Evolutionary conservation across 805 yeast genomes (phyloP), one percentile per base, ranked within the genome.

Genomic region (Candida corydali): DNA sequence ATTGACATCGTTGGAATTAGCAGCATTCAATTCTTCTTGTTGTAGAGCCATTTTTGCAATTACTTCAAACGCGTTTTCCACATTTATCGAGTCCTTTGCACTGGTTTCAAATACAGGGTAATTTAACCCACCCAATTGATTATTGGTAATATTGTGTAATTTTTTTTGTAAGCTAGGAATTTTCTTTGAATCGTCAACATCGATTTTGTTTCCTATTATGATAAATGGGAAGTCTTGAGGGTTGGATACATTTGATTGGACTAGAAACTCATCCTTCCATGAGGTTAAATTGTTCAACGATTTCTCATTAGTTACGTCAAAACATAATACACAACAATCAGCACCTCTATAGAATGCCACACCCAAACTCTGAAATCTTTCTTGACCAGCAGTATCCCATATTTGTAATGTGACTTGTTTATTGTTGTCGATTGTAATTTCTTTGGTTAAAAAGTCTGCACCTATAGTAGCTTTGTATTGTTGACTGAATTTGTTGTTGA

Each of bases 371-470:
- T 93, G 98, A 73, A 91, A 91, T 52, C 98, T 75, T 63, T 91
- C 98, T 68, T 91, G 98, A 25, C 98, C 98, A 6, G 98, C 98
- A 29, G 98, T 91, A 57, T 91, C 98, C 98, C 98, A 91, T 38
- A 93, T 83, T 63, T 85, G 91, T 73, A 83, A 72, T 16, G 86
- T 80, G 7, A 82, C 88, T 45, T 76, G 75, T 51, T 82, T 83
- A 42, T 57, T 59, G 59, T 83, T 93, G 58, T 93, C 98, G 40
- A 93, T 76, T 18, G 73, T 67, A 41, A 91, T 77, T 52, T 91
- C 98, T 60, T 89, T 91, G 26, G 97, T 91, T 45, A 88, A 73
- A 57, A 91, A 91, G 59, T 93, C 98, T 2, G 98, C 98, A 8
- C 98, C 98, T 47, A 91, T 91, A 11, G 98, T 91, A 19, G 98